Percentiles rank a stretch among this genome's conserved stretches.
Conservation (phyloP, 192 early-diverging fungal genomes). For the Coemansia sp. region DNA sequence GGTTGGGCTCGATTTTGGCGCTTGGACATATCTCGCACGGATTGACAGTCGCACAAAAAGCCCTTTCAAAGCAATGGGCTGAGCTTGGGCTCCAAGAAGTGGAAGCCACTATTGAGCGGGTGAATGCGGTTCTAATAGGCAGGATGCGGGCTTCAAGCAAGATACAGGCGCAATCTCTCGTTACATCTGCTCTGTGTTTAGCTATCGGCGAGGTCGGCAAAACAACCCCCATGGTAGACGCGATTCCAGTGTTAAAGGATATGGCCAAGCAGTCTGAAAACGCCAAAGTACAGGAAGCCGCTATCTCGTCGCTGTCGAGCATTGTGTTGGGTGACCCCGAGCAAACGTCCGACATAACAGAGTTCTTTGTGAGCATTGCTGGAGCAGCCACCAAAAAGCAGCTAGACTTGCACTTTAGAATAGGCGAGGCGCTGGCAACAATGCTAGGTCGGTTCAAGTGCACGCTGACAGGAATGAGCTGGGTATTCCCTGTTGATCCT, state of each 20-base stretch:
- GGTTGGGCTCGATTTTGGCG: slow-evolving; percentile 66
- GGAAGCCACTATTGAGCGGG: neutral
- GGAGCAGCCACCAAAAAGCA: slow-evolving; percentile 65
- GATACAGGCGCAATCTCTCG: slow-evolving; percentile 48
- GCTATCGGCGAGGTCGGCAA: slow-evolving; percentile 72
- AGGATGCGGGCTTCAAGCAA: slow-evolving; percentile 13
- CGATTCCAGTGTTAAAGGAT: slow-evolving; percentile 26
- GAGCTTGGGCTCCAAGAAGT: slow-evolving; percentile 21
- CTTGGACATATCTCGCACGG: slow-evolving; percentile 65
- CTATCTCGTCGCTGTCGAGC: slow-evolving; percentile 67
- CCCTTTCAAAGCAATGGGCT: slow-evolving; percentile 24
- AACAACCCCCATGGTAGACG: slow-evolving; percentile 3
- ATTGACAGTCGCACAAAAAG: slow-evolving; percentile 14
- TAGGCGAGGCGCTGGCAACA: slow-evolving; percentile 75
- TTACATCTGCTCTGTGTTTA: slow-evolving; percentile 62
- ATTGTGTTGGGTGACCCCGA: slow-evolving; percentile 54
- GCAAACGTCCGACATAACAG: slow-evolving; percentile 33
- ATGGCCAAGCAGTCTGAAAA: slow-evolving; percentile 66
- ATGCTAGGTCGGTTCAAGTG: slow-evolving; percentile 39
- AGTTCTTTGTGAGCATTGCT: slow-evolving; percentile 59
- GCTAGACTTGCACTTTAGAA: slow-evolving; percentile 79
- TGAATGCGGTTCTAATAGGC: neutral
- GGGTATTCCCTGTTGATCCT: slow-evolving; percentile 35
- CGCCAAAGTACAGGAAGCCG: slow-evolving; percentile 75
- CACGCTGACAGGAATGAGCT: slow-evolving; percentile 23